These are phyloP conservation scores for Ananas comosus DNA, from an alignment of 176 grass and related monocot species.

Conservation along the genomic window DNA sequence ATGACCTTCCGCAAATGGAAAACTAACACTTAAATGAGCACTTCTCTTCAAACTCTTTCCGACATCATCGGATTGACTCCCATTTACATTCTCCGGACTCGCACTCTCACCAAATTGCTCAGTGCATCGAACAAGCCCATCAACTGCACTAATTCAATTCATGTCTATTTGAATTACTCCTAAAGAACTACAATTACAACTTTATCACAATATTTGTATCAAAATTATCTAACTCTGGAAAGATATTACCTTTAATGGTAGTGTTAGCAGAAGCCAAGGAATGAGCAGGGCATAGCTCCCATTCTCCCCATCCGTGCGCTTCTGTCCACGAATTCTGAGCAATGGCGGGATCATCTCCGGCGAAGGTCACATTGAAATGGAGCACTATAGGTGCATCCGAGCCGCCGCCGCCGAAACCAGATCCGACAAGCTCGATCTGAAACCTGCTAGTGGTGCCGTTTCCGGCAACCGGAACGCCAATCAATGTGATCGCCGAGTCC, in stretches of 20 bases:
- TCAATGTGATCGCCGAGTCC: constrained; percentile 51
- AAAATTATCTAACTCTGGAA: background rate
- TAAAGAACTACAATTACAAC: background rate
- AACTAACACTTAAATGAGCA: constrained; percentile 36
- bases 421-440: constrained; percentile 51
- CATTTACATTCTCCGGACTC: constrained; percentile 34
- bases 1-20: constrained; percentile 57
- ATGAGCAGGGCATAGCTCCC: constrained; percentile 49
- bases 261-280: constrained; percentile 13
- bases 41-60: constrained; percentile 22
- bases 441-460: constrained; percentile 38
- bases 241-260: constrained; percentile 32
- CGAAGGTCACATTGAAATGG: constrained; percentile 63
- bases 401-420: constrained; percentile 6
- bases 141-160: constrained; percentile 49
- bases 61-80: constrained; percentile 24
- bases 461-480: constrained; percentile 32
- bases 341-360: constrained; percentile 30
- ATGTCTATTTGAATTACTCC: background rate
- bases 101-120: constrained; percentile 31
- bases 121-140: constrained; percentile 72
- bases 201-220: background rate
- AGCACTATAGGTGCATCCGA: constrained; percentile 32
- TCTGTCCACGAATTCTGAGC: constrained; percentile 63
- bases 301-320: constrained; percentile 35